A percentile compares a stretch with the other conserved stretches of the same genome.
phyloP scores from a whole-genome alignment of 192 early-diverging fungal genomes.

The Podochytrium sp. region DNA sequence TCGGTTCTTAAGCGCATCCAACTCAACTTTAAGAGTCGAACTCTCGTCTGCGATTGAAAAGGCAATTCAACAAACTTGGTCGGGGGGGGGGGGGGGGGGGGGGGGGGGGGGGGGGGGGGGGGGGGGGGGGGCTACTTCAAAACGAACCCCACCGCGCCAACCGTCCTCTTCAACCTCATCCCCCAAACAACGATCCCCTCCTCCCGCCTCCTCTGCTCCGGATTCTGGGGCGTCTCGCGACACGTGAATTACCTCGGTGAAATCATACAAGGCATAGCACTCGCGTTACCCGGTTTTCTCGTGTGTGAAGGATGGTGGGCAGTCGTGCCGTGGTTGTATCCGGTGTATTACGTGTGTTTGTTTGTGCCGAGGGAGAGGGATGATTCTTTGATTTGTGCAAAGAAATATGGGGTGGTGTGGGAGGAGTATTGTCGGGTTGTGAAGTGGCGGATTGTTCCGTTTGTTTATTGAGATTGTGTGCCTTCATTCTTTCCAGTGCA shows the following conservation, averaged over 20 bases:
- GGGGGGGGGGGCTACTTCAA: slow-evolving; percentile 40
- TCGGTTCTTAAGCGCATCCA: slow-evolving; percentile 60
- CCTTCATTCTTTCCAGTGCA: background rate
- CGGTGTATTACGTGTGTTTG: slow-evolving; percentile 25
- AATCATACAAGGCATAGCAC: slow-evolving; percentile 32
- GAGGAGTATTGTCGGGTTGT: slow-evolving; percentile 81
- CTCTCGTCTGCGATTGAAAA: slow-evolving; percentile 54
- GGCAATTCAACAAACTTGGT: no score
- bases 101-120: no score
- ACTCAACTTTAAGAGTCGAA: slow-evolving; percentile 59
- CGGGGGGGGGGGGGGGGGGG: no score
- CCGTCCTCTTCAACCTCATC: slow-evolving; percentile 15
- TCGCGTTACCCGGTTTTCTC: slow-evolving; percentile 28
- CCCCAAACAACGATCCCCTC: slow-evolving; percentile 26
- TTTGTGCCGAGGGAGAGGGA: slow-evolving; percentile 34
- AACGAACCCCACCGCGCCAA: slow-evolving; percentile 4
- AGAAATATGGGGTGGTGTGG: slow-evolving; percentile 96
- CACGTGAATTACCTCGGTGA: slow-evolving; percentile 40
- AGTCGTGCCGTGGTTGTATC: slow-evolving; percentile 28
- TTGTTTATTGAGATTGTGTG: slow-evolving; percentile 11
- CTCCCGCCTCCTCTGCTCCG: slow-evolving; percentile 21
- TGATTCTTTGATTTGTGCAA: slow-evolving; percentile 57
- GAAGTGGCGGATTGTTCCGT: slow-evolving; percentile 85
- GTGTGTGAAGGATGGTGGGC: background rate
- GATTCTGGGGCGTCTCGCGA: slow-evolving; percentile 34